Evolutionary conservation across 1,284 basidiomycete genomes (phyloP).

Genomic region (Porodaedalea pini): DNA sequence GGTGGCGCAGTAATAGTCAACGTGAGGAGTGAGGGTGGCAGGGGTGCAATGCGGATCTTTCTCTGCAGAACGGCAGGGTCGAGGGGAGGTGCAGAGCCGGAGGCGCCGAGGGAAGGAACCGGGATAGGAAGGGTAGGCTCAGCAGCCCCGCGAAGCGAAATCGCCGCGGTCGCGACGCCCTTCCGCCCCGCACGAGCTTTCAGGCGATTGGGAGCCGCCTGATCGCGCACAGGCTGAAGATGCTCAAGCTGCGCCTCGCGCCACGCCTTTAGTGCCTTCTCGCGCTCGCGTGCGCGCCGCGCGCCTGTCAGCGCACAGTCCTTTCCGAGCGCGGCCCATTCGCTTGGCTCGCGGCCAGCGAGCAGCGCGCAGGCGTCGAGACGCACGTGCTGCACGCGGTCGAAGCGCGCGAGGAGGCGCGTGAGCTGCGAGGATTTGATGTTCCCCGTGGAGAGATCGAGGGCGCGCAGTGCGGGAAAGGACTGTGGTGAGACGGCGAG

Average conservation of each 20-base stretch:
- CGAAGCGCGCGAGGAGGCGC: conserved; percentile 43
- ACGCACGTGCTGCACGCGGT: conserved; percentile 45
- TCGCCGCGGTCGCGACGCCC: conserved; percentile 28
- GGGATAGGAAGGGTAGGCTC: neutral
- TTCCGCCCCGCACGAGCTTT: conserved; percentile 25
- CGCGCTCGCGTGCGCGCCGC: conserved; percentile 50
- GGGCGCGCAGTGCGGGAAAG: conserved; percentile 37
- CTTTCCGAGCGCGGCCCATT: conserved; percentile 57
- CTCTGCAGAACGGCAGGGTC: conserved; percentile 18
- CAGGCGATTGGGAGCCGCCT: neutral
- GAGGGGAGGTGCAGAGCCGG: conserved; percentile 1
- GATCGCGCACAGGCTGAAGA: conserved; percentile 1
- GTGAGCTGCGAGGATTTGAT: conserved; percentile 48
- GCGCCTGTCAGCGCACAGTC: conserved; percentile 52
- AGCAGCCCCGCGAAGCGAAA: conserved; percentile 25
- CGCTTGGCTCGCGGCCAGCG: conserved; percentile 33
- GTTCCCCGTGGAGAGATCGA: conserved; percentile 61
- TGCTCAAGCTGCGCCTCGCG: conserved; percentile 32
- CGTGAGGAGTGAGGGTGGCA: conserved; percentile 36
- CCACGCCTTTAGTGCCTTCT: conserved; percentile 54
- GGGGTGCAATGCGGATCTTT: conserved; percentile 43
- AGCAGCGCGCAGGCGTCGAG: conserved; percentile 51
- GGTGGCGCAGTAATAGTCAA: conserved; percentile 39
- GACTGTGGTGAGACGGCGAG: conserved; percentile 35
- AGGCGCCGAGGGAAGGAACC: neutral